These are phyloP conservation scores for Naegleria lovaniensis DNA, from an alignment of 208 protist genomes.

Conservation along the genomic window DNA sequence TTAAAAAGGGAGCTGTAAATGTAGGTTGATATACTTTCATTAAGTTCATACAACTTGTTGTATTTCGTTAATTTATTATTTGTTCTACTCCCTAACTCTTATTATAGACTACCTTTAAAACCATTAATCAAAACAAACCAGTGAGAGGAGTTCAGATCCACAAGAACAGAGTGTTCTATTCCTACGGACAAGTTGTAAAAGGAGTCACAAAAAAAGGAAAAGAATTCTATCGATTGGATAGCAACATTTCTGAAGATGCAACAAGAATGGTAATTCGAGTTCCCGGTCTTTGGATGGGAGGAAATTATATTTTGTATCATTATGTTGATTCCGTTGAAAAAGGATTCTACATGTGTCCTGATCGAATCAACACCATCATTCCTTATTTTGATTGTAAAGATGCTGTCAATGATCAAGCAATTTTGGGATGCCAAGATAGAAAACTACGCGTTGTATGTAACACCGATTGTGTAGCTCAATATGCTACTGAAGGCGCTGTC, in stretches of 20 bases:
- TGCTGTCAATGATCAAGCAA: neutral
- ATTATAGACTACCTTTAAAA: slow-evolving; percentile 23
- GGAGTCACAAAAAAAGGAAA: slow-evolving; percentile 72
- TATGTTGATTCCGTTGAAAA: slow-evolving; percentile 65
- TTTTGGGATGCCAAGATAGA: slow-evolving; percentile 39
- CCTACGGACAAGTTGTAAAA: slow-evolving; percentile 57
- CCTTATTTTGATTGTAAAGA: neutral
- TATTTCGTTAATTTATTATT: too few species aligned
- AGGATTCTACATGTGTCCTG: slow-evolving; percentile 72
- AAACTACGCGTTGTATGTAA: slow-evolving; percentile 31
- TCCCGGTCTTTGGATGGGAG: slow-evolving; percentile 67
- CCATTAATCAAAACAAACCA: slow-evolving; percentile 34
- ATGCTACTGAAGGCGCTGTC: slow-evolving; percentile 28
- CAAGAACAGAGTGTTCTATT: slow-evolving; percentile 68
- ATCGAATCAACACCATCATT: slow-evolving; percentile 65
- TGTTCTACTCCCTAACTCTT: slow-evolving; percentile 36
- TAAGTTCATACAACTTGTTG: too few species aligned
- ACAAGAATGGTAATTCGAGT: slow-evolving; percentile 60
- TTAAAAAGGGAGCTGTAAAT: slow-evolving; percentile 53
- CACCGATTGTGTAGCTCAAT: neutral
- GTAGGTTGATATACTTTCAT: too few species aligned
- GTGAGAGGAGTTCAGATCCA: slow-evolving; percentile 60
- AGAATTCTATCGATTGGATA: slow-evolving; percentile 70
- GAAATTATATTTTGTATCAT: slow-evolving; percentile 69
- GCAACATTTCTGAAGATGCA: slow-evolving; percentile 65